Conservation (phyloP, 1,284 basidiomycete genomes). For the Sphaerobolus stellatus region DNA sequence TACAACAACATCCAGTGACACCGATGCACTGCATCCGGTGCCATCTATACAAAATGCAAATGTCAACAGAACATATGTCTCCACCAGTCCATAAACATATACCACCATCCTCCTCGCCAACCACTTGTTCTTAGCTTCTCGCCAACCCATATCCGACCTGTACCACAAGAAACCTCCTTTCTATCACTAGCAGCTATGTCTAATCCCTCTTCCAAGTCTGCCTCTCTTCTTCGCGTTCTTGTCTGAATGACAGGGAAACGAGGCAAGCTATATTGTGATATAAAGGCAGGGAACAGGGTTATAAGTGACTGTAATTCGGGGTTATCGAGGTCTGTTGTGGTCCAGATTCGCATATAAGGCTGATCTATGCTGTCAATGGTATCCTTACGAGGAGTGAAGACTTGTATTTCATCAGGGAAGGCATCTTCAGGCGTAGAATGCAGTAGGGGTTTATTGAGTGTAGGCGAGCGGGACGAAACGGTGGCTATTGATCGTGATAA, state of each 20-base stretch:
- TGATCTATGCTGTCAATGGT: constrained; percentile 49
- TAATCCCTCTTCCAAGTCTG: constrained; percentile 66
- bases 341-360: constrained; percentile 65
- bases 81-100: constrained; percentile 68
- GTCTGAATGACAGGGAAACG: constrained; percentile 48
- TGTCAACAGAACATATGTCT: constrained; percentile 63
- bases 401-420: constrained; percentile 19
- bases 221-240: constrained; percentile 19
- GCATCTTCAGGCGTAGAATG: not conserved
- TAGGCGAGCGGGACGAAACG: constrained; percentile 47
- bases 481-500: constrained; percentile 50
- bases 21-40: constrained; percentile 2
- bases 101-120: constrained; percentile 75
- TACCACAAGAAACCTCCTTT: constrained; percentile 63
- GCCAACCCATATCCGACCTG: constrained; percentile 70
- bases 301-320: constrained; percentile 62
- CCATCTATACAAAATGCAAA: too few relatives aligned
- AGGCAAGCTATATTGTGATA: constrained; percentile 59
- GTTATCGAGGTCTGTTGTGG: constrained; percentile 65
- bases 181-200: constrained; percentile 46
- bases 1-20: too few relatives aligned
- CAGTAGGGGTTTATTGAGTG: not conserved
- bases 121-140: constrained; percentile 52
- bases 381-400: constrained; percentile 22
- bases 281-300: constrained; percentile 66